Percentiles rank a stretch among this genome's conserved stretches.
Conservation (phyloP, 2,329 filamentous ascomycete species). For the Colletotrichum magnum region DNA sequence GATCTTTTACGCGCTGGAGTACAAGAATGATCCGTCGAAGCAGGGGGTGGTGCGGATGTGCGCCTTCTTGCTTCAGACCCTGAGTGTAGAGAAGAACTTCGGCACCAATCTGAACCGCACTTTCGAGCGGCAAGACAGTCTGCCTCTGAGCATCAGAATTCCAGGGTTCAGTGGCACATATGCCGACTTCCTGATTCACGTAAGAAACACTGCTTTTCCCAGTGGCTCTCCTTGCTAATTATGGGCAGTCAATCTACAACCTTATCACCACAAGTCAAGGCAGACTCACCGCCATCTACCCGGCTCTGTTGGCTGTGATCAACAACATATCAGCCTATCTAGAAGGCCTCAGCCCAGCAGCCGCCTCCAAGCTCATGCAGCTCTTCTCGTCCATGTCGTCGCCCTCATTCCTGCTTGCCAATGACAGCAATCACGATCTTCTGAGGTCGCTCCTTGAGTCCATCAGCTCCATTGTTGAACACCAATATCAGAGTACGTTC, state of each 20-base stretch:
- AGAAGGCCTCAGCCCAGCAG: slow-evolving; percentile 79
- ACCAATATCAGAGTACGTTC: slow-evolving; percentile 82
- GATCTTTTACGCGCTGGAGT: slow-evolving; percentile 92
- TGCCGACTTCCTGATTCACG: slow-evolving; percentile 92
- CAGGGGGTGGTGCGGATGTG: slow-evolving; percentile 97
- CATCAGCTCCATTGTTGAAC: slow-evolving; percentile 90
- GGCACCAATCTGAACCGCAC: slow-evolving; percentile 89
- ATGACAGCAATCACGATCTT: slow-evolving; percentile 89
- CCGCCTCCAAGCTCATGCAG: slow-evolving; percentile 87
- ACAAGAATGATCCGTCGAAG: slow-evolving; percentile 87
- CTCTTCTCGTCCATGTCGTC: slow-evolving; percentile 94
- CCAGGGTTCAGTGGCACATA: slow-evolving; percentile 90
- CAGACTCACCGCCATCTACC: slow-evolving; percentile 91
- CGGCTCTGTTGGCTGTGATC: slow-evolving; percentile 90
- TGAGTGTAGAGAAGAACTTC: slow-evolving; percentile 94
- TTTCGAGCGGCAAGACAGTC: slow-evolving; percentile 89
- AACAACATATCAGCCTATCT: slow-evolving; percentile 93
- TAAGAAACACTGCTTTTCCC: slow-evolving; percentile 58
- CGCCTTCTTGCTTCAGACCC: slow-evolving; percentile 93
- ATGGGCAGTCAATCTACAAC: slow-evolving; percentile 84
- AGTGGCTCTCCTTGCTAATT: slow-evolving; percentile 31
- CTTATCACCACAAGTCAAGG: slow-evolving; percentile 94
- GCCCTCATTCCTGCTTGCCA: slow-evolving; percentile 90
- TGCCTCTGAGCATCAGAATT: slow-evolving; percentile 86
- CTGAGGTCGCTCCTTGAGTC: slow-evolving; percentile 88